Evolutionary conservation across 2,329 filamentous ascomycete species (phyloP).

Genomic region (Plectosphaerella sp.): DNA sequence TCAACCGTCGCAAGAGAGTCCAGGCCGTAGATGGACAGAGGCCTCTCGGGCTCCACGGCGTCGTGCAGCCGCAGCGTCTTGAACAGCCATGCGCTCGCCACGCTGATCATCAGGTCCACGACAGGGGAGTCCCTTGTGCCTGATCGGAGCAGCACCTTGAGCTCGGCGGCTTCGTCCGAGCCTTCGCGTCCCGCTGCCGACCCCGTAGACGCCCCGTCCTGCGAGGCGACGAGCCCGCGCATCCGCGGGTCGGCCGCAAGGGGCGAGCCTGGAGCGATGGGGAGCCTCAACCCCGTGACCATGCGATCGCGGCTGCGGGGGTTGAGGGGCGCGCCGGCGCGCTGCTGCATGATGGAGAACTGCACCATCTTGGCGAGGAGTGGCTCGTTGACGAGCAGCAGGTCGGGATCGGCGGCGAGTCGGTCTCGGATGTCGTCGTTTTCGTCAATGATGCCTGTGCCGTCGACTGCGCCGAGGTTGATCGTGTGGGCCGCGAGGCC

Average conservation of each 20-base stretch:
- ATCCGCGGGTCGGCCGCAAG: too few relatives aligned
- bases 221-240: too few relatives aligned
- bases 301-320: slow-evolving; percentile 6
- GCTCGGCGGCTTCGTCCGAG: slow-evolving; percentile 5
- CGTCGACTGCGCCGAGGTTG: slow-evolving; percentile 27
- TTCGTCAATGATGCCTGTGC: slow-evolving; percentile 14
- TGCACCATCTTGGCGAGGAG: slow-evolving; percentile 14
- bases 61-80: slow-evolving; percentile 8
- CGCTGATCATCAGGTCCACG: slow-evolving; percentile 13
- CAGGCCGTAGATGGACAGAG: slow-evolving; percentile 15
- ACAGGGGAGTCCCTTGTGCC: slow-evolving; percentile 5
- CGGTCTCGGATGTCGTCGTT: slow-evolving; percentile 11
- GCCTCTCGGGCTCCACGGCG: slow-evolving; percentile 9
- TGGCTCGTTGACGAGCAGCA: slow-evolving; percentile 13
- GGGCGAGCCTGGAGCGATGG: slow-evolving; percentile 3
- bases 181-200: too few relatives aligned
- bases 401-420: slow-evolving; percentile 10
- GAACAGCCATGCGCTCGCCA: slow-evolving; percentile 7
- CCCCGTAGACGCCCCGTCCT: too few relatives aligned
- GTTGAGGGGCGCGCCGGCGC: slow-evolving; percentile 12
- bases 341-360: too few relatives aligned
- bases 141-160: slow-evolving; percentile 17
- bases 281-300: slow-evolving; percentile 8
- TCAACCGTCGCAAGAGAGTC: slow-evolving; percentile 18
- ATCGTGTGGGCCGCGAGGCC: slow-evolving; percentile 26